Evolutionary conservation across 495 filamentous ascomycete species (phyloP).

Genomic region (Halenospora varia): DNA sequence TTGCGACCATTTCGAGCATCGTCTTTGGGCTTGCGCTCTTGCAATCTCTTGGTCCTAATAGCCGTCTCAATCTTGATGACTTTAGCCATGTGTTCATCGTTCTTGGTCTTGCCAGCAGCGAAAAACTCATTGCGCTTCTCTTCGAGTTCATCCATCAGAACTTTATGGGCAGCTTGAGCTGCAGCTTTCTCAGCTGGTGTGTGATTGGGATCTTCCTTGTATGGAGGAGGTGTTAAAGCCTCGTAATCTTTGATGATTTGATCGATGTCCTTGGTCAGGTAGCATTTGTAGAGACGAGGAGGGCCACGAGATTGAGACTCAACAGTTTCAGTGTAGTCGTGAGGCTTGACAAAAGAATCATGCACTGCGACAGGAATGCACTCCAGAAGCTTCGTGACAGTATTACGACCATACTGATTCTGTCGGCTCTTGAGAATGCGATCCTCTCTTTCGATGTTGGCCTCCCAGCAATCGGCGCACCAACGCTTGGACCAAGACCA

Average conservation of each 20-base stretch:
- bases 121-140: conserved; percentile 17
- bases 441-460: conserved; percentile 23
- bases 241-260: conserved; percentile 19
- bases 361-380: conserved; percentile 23
- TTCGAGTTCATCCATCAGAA: conserved; percentile 7
- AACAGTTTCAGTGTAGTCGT: conserved; percentile 17
- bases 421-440: conserved; percentile 13
- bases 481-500: conserved; percentile 26
- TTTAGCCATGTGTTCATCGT: conserved; percentile 19
- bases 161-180: conserved; percentile 12
- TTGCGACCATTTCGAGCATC: conserved; percentile 16
- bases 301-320: conserved; percentile 8
- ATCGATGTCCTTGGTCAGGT: conserved; percentile 14
- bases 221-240: conserved; percentile 19
- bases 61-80: conserved; percentile 17
- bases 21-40: conserved; percentile 14
- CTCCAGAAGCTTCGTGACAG: conserved; percentile 20
- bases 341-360: conserved; percentile 24
- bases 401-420: conserved; percentile 1
- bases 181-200: conserved; percentile 15
- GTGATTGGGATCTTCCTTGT: conserved; percentile 10
- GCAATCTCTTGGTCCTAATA: conserved; percentile 8
- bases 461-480: conserved; percentile 22
- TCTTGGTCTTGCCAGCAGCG: conserved; percentile 14
- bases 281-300: conserved; percentile 20